Conservation (phyloP, 495 filamentous ascomycete genomes). For the Aspergillus egyptiacus region DNA sequence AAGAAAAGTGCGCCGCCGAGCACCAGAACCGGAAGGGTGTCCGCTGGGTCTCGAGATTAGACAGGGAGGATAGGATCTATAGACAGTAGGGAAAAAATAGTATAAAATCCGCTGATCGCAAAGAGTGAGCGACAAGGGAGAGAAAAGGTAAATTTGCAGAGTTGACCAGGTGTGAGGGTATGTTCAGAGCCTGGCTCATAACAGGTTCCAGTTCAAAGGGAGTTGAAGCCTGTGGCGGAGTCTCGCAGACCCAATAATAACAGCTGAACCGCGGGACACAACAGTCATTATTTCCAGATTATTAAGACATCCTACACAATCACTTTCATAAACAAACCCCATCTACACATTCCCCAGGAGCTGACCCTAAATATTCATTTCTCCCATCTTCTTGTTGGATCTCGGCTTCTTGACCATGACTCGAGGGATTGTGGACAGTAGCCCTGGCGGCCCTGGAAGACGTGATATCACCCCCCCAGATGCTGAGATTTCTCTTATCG, state of each 20-base stretch:
- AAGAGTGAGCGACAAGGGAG: constrained; percentile 1
- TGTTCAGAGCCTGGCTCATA: neutral
- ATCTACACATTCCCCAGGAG: too few relatives aligned
- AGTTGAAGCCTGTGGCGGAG: constrained; percentile 28
- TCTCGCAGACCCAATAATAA: constrained; percentile 22
- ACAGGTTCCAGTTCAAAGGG: constrained; percentile 17
- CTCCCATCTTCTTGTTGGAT: too few relatives aligned
- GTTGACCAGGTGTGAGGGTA: constrained; percentile 13
- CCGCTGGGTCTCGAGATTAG: constrained; percentile 13
- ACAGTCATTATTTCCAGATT: constrained; percentile 13
- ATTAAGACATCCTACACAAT: neutral
- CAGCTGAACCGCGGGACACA: constrained; percentile 16
- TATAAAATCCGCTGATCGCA: constrained; percentile 6
- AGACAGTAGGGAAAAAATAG: constrained; percentile 1
- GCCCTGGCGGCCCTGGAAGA: neutral
- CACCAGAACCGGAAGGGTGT: constrained; percentile 27
- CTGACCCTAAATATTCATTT: too few relatives aligned
- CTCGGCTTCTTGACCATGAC: too few relatives aligned
- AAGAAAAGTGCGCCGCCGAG: constrained; percentile 28
- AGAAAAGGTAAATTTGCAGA: constrained; percentile 2
- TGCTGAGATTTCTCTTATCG: constrained; percentile 1
- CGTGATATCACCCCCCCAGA: too few relatives aligned
- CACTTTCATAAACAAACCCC: too few relatives aligned
- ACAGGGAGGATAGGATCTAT: constrained; percentile 1
- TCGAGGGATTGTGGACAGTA: neutral